Evolutionary conservation across 495 filamentous ascomycete species (phyloP).

Genomic region (Darksidea phi): DNA sequence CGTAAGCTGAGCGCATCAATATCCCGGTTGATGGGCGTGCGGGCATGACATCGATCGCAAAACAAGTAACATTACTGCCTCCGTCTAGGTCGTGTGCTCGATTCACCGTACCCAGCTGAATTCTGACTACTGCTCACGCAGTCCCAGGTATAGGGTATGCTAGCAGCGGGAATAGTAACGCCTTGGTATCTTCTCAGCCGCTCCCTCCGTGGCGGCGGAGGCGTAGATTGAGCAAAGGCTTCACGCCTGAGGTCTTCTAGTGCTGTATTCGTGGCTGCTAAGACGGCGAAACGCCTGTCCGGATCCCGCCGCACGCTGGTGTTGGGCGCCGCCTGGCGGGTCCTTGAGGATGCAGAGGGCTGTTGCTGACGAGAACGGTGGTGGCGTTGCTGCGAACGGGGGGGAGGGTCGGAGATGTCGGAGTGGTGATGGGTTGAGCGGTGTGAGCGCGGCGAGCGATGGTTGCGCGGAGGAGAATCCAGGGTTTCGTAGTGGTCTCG

Average conservation of each 20-base stretch:
- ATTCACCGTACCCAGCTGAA: constrained; percentile 18
- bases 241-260: constrained; percentile 33
- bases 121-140: constrained; percentile 30
- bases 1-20: no score
- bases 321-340: constrained; percentile 25
- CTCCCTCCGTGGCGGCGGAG: constrained; percentile 29
- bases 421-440: constrained; percentile 2
- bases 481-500: constrained; percentile 13
- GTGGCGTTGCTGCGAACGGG: constrained; percentile 10
- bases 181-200: constrained; percentile 29
- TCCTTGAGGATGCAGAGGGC: constrained; percentile 10
- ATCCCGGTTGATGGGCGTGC: no score
- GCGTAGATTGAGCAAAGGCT: constrained; percentile 29
- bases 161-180: constrained; percentile 19
- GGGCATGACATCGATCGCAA: no score
- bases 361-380: constrained; percentile 27
- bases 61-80: constrained; percentile 23
- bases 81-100: constrained; percentile 1
- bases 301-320: constrained; percentile 29
- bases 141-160: constrained; percentile 34
- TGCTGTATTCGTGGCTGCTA: constrained; percentile 33
- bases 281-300: constrained; percentile 34
- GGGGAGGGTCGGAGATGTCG: constrained; percentile 11
- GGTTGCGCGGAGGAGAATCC: constrained; percentile 16
- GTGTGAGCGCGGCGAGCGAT: constrained; percentile 19